Evolutionary conservation across 2,329 filamentous ascomycete genomes (phyloP).

Genomic region (Microsporum canis): DNA sequence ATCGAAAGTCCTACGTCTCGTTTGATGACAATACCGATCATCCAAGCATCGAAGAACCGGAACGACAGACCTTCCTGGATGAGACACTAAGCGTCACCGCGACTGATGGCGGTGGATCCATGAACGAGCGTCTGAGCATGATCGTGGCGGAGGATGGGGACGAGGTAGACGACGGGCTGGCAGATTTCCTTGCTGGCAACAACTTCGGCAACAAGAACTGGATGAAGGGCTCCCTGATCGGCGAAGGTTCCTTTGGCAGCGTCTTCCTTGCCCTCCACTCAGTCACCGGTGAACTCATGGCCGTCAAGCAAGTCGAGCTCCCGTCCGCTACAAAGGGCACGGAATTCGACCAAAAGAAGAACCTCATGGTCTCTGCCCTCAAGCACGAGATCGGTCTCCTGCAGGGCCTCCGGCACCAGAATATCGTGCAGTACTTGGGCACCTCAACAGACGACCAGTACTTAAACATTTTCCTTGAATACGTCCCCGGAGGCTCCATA

Average conservation of each 20-base stretch:
- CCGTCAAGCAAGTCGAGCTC: slow-evolving; percentile 94
- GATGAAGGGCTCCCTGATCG: slow-evolving; percentile 98
- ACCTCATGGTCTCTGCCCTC: slow-evolving; percentile 93
- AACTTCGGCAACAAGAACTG: slow-evolving; percentile 96
- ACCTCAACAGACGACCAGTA: slow-evolving; percentile 83
- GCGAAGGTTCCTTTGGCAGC: slow-evolving; percentile 90
- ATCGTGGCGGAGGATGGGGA: slow-evolving; percentile 84
- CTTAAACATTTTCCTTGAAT: slow-evolving; percentile 99
- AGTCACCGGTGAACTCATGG: slow-evolving; percentile 92
- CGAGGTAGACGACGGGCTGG: slow-evolving; percentile 77
- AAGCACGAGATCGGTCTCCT: slow-evolving; percentile 94
- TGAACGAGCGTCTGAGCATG: slow-evolving; percentile 72
- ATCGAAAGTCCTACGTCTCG: slow-evolving; percentile 92
- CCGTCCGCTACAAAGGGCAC: slow-evolving; percentile 66
- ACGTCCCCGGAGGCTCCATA: slow-evolving; percentile 92
- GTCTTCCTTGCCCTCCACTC: slow-evolving; percentile 93
- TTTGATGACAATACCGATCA: slow-evolving; percentile 50
- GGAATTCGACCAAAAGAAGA: slow-evolving; percentile 80
- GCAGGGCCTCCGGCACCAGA: slow-evolving; percentile 85
- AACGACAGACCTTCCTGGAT: slow-evolving; percentile 75
- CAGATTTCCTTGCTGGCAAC: slow-evolving; percentile 81
- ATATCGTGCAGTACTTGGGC: slow-evolving; percentile 96
- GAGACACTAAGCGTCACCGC: slow-evolving; percentile 59
- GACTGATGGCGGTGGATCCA: slow-evolving; percentile 53
- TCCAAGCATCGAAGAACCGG: slow-evolving; percentile 23